phyloP scores from a whole-genome alignment of 306 rosid genomes.

The Ammopiptanthus mongolicus region DNA sequence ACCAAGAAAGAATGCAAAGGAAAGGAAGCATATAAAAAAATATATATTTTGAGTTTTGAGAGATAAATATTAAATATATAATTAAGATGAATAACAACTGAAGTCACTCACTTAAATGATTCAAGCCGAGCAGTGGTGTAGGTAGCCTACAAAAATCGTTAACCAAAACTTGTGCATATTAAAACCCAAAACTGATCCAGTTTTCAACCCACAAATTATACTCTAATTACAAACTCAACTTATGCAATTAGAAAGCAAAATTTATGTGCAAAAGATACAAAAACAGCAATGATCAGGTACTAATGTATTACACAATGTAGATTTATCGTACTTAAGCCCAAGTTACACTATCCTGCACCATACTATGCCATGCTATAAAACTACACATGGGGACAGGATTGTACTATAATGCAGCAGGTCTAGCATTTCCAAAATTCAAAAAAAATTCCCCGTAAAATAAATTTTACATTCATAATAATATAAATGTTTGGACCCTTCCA shows the following conservation, averaged over 20 bases:
- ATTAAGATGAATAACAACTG: background rate
- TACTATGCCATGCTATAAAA: background rate
- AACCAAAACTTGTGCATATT: no score
- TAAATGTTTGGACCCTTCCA: background rate
- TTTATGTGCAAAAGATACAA: background rate
- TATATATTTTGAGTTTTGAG: no score
- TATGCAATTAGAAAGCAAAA: background rate
- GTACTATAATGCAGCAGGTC: background rate
- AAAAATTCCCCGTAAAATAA: background rate
- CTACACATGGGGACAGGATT: background rate
- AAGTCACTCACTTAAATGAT: conserved; percentile 66
- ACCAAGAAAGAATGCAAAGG: no score
- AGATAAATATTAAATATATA: no score
- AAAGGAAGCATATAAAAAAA: no score
- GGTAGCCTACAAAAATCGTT: conserved; percentile 71
- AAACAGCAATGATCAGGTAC: background rate
- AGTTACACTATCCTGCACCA: conserved; percentile 10
- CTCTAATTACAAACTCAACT: no score
- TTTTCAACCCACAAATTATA: no score
- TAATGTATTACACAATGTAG: background rate
- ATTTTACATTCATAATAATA: background rate
- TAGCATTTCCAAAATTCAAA: background rate
- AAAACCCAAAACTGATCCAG: no score
- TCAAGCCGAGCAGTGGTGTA: conserved; percentile 99
- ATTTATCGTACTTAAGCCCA: background rate